Base-by-base conservation (phyloP, 345 rosid genomes). In the Cardamine resedifolia region DNA sequence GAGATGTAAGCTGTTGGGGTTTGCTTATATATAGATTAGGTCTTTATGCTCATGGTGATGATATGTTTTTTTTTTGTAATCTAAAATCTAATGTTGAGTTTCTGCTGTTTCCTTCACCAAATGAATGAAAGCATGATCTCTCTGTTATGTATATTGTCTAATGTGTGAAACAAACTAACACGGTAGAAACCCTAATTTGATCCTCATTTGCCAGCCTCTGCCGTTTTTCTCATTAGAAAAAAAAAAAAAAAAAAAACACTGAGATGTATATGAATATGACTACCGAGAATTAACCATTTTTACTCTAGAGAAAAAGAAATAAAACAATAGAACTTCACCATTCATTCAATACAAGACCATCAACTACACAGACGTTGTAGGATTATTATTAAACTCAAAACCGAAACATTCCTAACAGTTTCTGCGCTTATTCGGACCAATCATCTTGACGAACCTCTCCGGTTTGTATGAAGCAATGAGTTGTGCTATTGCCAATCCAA, bases 401-500 rank as follows among this genome's bases (percentile, higher is more conserved):
- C 14, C 0, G 4, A 60, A 60, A 18, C 2, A 50, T 0, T 36
- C 28, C 4, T 71, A 71, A 51, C 16, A 19, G 31, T 19, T 38
- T 38, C 21, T 71, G 24, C 12, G 44, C 2, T 36, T 19, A 11
- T 21, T 51, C 19, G 0, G 14, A 10, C 45, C 21, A 30, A 20
- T 39, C 2, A 62, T 28, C 34, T 50, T 61, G 9, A 0, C 3
- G 10, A 72, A 70, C 76, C 55, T 62, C 63, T 41, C 47, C 0
- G 69, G 70, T 0, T 72, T 72, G 45, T 62, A 63, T 9, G 47
- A 62, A 41, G 63, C 44, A 20, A 72, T 52, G 34, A 72, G 45
- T 28, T 72, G 69, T 62, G 55, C 53, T 39, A 71, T 14, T 10
- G 19, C 43, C 55, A 71, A 51, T 71, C 69, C 69, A 62, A 51